These are phyloP conservation scores for Cutaneotrichosporon curvatum DNA, from an alignment of 1,284 basidiomycete genomes.

Conservation along the genomic window DNA sequence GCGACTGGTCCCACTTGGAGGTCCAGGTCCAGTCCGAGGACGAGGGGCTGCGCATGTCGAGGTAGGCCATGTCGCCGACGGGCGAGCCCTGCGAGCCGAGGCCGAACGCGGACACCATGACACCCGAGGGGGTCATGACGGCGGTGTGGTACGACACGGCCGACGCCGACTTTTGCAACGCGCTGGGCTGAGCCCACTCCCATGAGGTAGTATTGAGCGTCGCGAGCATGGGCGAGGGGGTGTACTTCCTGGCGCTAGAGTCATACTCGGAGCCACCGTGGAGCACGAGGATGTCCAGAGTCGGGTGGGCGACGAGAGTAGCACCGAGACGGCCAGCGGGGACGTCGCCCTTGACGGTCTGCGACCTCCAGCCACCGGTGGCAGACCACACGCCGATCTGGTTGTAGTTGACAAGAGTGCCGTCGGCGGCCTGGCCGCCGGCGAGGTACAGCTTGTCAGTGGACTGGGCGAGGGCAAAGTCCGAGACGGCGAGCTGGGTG, in stretches of 20 bases:
- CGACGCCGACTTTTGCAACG: conserved; percentile 35
- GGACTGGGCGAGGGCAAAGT: conserved; percentile 36
- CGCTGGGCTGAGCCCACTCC: conserved; percentile 39
- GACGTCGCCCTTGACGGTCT: conserved; percentile 33
- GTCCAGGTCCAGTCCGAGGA: conserved; percentile 37
- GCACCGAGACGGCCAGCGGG: conserved; percentile 40
- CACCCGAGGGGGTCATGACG: conserved; percentile 43
- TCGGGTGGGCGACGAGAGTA: conserved; percentile 42
- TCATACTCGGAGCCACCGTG: conserved; percentile 36
- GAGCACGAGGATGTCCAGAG: conserved; percentile 33
- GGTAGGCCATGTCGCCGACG: conserved; percentile 33
- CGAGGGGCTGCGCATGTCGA: conserved; percentile 41
- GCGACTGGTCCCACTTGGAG: conserved; percentile 32
- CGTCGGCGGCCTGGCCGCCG: conserved; percentile 37
- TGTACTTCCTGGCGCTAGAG: conserved; percentile 16
- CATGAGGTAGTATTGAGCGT: conserved; percentile 42
- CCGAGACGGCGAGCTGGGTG: conserved; percentile 35
- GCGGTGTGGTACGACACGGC: conserved; percentile 40
- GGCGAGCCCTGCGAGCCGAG: conserved; percentile 27
- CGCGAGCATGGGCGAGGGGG: conserved; percentile 28
- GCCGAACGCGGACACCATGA: conserved; percentile 45
- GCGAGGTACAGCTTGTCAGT: conserved; percentile 26
- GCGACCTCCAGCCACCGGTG: conserved; percentile 32
- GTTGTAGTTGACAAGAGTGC: conserved; percentile 28
- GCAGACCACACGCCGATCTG: conserved; percentile 37